Conservation (phyloP, 2,329 filamentous ascomycete species). For the Dothideomycetes sp. region DNA sequence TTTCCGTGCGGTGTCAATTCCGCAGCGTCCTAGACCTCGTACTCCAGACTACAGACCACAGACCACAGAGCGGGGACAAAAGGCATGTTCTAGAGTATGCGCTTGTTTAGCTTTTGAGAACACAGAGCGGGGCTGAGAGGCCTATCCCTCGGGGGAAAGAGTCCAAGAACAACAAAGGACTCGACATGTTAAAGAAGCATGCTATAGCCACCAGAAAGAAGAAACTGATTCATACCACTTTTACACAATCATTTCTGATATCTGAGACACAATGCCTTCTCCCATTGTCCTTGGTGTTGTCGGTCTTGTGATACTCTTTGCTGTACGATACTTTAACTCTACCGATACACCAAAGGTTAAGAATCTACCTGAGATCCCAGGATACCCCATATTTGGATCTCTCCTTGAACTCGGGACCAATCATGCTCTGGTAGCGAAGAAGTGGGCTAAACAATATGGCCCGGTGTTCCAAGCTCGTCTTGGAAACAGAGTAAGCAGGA, state of each 20-base stretch:
- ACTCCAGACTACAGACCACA: too few relatives aligned
- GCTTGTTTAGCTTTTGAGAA: too few relatives aligned
- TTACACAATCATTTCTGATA: background rate
- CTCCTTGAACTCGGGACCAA: slow-evolving; percentile 37
- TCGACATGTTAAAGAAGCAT: too few relatives aligned
- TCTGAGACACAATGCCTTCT: slow-evolving; percentile 21
- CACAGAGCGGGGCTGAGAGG: too few relatives aligned
- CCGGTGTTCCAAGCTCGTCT: slow-evolving; percentile 45
- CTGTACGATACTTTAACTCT: slow-evolving; percentile 34
- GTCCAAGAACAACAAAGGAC: too few relatives aligned
- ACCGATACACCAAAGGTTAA: slow-evolving; percentile 43
- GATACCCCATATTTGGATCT: slow-evolving; percentile 39
- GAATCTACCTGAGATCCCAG: slow-evolving; percentile 38
- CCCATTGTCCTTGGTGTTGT: slow-evolving; percentile 33
- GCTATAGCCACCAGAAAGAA: too few relatives aligned
- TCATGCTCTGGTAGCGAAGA: slow-evolving; percentile 38
- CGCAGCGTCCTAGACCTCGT: too few relatives aligned
- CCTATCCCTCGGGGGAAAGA: too few relatives aligned
- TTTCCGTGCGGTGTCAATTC: too few relatives aligned
- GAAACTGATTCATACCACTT: too few relatives aligned
- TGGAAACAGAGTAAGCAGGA: slow-evolving; percentile 51
- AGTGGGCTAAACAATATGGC: slow-evolving; percentile 40
- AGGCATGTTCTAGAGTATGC: too few relatives aligned
- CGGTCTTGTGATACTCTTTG: slow-evolving; percentile 31
- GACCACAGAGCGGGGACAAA: too few relatives aligned